These are phyloP conservation scores for Scheffersomyces stambukii DNA, from an alignment of 1,139 yeast genomes.

Conservation along the genomic window DNA sequence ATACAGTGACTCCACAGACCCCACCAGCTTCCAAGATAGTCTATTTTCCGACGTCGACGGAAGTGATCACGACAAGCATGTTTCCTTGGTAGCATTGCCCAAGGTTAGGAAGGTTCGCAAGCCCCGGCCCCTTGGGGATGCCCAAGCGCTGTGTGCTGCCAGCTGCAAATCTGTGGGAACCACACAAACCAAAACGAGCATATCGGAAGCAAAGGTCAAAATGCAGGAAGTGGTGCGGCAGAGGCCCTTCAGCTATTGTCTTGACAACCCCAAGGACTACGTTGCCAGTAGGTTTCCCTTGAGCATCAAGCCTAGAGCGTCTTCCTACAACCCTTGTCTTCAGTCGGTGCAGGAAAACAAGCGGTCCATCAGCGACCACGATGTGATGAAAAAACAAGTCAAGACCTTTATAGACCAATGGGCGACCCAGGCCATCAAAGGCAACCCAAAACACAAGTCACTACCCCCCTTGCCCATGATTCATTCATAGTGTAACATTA, in stretches of 20 bases:
- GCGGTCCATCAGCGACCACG: not conserved
- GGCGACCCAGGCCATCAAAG: constrained; percentile 1
- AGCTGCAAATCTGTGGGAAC: no score
- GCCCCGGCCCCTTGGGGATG: not conserved
- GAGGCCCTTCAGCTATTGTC: constrained; percentile 29
- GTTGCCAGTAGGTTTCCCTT: constrained; percentile 24
- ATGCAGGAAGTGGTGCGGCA: constrained; percentile 19
- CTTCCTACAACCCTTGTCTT: constrained; percentile 1
- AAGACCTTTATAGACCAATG: constrained; percentile 1
- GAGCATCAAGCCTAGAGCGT: not conserved
- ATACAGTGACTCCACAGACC: no score
- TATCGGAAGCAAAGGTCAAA: constrained; percentile 13
- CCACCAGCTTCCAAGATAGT: constrained; percentile 6
- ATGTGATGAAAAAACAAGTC: not conserved
- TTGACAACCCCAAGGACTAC: constrained; percentile 32
- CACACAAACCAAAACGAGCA: not conserved
- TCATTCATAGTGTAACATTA: no score
- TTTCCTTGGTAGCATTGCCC: not conserved
- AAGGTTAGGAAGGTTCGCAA: not conserved
- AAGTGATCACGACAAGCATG: constrained; percentile 5
- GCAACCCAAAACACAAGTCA: no score
- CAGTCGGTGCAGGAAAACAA: not conserved
- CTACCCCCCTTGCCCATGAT: no score
- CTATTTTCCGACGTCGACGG: constrained; percentile 6
- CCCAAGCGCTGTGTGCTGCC: no score